phyloP scores from a whole-genome alignment of 164 flowering plant genomes.

The Umbellularia californica region DNA sequence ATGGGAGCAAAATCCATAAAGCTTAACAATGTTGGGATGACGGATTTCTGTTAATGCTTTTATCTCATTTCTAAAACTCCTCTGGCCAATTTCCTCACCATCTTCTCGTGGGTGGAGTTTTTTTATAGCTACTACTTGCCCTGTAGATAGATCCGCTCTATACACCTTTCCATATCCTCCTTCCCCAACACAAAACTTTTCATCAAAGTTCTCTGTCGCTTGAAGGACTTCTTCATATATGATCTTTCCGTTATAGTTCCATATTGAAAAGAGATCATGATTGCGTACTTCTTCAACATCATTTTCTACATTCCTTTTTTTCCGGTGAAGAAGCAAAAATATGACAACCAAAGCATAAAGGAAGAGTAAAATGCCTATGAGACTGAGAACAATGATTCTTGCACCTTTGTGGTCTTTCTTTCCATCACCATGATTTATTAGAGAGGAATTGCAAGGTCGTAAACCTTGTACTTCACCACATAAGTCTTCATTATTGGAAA shows the following conservation, averaged over 20 bases:
- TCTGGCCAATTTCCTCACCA: conserved; percentile 5
- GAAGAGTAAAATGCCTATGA: background rate
- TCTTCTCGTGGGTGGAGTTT: conserved; percentile 31
- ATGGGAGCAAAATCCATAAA: conserved; percentile 48
- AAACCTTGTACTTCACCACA: background rate
- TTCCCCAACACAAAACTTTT: conserved; percentile 40
- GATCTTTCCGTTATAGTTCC: conserved; percentile 10
- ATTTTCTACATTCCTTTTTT: background rate
- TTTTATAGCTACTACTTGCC: conserved; percentile 54
- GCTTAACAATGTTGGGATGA: conserved; percentile 60
- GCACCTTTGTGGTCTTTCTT: background rate
- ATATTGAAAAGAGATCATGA: conserved; percentile 5
- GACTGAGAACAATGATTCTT: background rate
- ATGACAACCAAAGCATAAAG: background rate
- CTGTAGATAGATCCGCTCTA: conserved; percentile 34
- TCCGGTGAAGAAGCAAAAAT: background rate
- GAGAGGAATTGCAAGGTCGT: background rate
- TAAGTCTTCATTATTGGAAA: background rate
- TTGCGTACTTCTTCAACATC: conserved; percentile 14
- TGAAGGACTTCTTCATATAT: conserved; percentile 11
- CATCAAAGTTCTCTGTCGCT: conserved; percentile 8
- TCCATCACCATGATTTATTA: background rate
- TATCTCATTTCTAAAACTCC: conserved; percentile 55
- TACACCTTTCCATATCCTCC: conserved; percentile 63
- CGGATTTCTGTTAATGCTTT: conserved; percentile 38